A percentile compares a stretch with the other conserved stretches of the same genome.
Evolutionary conservation across 768 basidiomycete species (phyloP).

Genomic region (Pilatotrama ljubarskyi): DNA sequence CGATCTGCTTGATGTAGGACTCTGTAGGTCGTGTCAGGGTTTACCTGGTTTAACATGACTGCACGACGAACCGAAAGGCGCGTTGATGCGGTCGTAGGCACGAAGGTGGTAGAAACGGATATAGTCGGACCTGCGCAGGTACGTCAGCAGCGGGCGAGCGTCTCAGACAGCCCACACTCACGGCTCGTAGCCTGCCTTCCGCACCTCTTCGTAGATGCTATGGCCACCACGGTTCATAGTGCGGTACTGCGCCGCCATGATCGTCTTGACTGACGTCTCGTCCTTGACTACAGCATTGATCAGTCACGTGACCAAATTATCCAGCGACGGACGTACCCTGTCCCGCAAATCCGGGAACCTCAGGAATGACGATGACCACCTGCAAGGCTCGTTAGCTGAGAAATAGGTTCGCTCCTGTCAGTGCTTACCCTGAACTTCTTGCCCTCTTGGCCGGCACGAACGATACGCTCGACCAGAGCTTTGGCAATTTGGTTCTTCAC

Average conservation of each 20-base stretch:
- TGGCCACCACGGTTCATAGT: constrained; percentile 88
- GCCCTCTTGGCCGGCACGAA: constrained; percentile 71
- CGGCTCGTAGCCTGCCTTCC: constrained; percentile 79
- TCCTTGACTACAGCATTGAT: constrained; percentile 55
- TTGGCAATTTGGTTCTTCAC: constrained; percentile 83
- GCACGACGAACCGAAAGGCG: constrained; percentile 53
- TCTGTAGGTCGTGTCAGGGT: constrained; percentile 26
- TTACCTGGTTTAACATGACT: not conserved
- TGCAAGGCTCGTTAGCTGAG: constrained; percentile 31
- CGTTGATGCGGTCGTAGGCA: constrained; percentile 88
- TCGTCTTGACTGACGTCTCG: constrained; percentile 64
- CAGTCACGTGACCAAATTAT: too few relatives aligned
- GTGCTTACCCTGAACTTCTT: constrained; percentile 71
- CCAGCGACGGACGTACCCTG: constrained; percentile 9
- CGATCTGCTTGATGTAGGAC: constrained; percentile 65
- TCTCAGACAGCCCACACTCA: constrained; percentile 25
- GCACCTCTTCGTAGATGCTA: constrained; percentile 83
- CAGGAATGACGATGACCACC: constrained; percentile 88
- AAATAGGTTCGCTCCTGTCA: too few relatives aligned
- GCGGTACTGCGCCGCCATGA: constrained; percentile 87
- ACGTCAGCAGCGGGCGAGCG: not conserved
- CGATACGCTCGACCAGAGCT: constrained; percentile 81
- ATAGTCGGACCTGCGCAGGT: constrained; percentile 61
- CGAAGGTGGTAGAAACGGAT: constrained; percentile 93
- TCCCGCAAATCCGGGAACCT: constrained; percentile 89